Evolutionary conservation across 2,329 filamentous ascomycete species (phyloP).

Genomic region (Cladobotryum protrusum): DNA sequence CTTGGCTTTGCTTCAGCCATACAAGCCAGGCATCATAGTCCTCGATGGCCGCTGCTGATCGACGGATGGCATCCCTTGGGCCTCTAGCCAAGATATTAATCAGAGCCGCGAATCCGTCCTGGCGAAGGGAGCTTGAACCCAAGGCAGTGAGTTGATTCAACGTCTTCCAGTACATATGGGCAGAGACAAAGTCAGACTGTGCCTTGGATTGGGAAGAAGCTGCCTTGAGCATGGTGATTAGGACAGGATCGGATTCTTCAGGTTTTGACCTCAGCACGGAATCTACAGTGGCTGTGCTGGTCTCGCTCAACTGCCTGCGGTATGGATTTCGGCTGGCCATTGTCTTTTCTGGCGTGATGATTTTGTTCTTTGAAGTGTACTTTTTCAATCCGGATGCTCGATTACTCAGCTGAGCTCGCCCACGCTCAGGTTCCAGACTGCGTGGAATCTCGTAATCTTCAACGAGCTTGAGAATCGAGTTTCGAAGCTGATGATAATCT

Average conservation of each 20-base stretch:
- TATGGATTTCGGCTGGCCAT: conserved; percentile 56
- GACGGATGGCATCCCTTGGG: conserved; percentile 61
- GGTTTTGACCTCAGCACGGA: conserved; percentile 18
- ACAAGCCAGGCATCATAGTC: conserved; percentile 78
- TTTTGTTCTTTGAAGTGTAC: conserved; percentile 54
- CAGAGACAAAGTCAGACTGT: conserved; percentile 74
- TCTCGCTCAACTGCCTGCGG: conserved; percentile 29
- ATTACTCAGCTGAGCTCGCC: conserved; percentile 63
- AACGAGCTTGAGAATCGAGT: conserved; percentile 73
- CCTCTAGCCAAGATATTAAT: conserved; percentile 69
- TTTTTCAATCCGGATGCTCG: conserved; percentile 56
- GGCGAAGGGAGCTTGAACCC: conserved; percentile 53
- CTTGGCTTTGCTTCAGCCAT: conserved; percentile 76
- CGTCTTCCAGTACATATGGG: conserved; percentile 80
- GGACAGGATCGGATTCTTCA: conserved; percentile 44
- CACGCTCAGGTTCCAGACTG: conserved; percentile 52
- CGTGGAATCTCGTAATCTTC: conserved; percentile 77
- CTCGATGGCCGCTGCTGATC: conserved; percentile 66
- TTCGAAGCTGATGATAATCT: conserved; percentile 74
- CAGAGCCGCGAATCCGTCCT: conserved; percentile 64
- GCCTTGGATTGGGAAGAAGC: conserved; percentile 72
- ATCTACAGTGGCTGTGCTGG: conserved; percentile 8
- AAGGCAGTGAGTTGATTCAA: conserved; percentile 65
- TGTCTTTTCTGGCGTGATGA: conserved; percentile 45
- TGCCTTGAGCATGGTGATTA: conserved; percentile 68